Evolutionary conservation across 306 rosid species (phyloP).

Genomic region (Potentilla sterilis): DNA sequence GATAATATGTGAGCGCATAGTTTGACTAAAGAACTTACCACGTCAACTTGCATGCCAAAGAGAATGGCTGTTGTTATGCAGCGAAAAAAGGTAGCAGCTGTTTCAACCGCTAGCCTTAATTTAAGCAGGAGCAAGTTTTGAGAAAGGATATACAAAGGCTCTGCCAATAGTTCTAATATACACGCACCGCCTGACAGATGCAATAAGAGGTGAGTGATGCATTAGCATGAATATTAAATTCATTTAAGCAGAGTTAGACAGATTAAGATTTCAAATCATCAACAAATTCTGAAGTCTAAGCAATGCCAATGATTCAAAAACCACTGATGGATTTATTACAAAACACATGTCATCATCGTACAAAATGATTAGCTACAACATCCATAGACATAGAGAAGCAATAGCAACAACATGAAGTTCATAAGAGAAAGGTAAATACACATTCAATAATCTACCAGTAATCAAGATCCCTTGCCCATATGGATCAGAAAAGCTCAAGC

Average conservation of each 20-base stretch:
- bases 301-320: conserved; percentile 4
- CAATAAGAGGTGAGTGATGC: conserved; percentile 13
- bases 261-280: background rate
- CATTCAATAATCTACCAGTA: conserved; percentile 52
- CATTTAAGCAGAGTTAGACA: background rate
- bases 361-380: background rate
- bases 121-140: conserved; percentile 80
- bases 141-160: conserved; percentile 85
- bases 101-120: conserved; percentile 77
- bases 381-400: conserved; percentile 3
- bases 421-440: background rate
- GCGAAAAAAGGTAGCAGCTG: conserved; percentile 75
- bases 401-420: background rate
- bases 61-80: conserved; percentile 74
- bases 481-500: conserved; percentile 54
- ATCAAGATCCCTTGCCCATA: conserved; percentile 86
- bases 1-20: conserved; percentile 1
- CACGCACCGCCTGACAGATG: conserved; percentile 77
- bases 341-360: background rate
- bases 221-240: conserved; percentile 1
- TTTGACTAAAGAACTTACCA: conserved; percentile 48
- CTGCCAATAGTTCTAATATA: conserved; percentile 90
- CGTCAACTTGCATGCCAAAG: conserved; percentile 53
- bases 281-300: background rate
- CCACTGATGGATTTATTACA: background rate